Evolutionary conservation across 805 yeast genomes (phyloP).

Genomic region (Candida bentonensis): DNA sequence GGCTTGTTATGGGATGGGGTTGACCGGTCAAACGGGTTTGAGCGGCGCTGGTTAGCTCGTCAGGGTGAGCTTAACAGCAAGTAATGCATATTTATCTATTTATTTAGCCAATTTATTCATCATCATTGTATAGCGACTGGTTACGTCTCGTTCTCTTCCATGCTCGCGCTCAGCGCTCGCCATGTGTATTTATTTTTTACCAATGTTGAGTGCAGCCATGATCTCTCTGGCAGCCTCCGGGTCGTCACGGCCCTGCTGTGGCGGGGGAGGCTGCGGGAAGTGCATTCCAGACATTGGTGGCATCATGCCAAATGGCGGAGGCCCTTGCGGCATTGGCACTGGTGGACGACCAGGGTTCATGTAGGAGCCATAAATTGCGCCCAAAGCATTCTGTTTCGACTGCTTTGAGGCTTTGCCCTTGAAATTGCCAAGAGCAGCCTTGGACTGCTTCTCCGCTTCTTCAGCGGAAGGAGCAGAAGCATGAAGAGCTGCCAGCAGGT

Average conservation of each 20-base stretch:
- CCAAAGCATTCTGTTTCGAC: constrained; percentile 9
- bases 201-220: constrained; percentile 13
- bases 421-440: constrained; percentile 6
- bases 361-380: constrained; percentile 10
- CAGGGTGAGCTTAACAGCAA: constrained; percentile 12
- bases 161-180: not conserved
- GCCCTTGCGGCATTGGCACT: no score
- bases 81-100: constrained; percentile 2
- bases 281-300: constrained; percentile 2
- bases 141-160: not conserved
- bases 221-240: constrained; percentile 14
- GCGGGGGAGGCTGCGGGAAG: constrained; percentile 8
- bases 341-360: constrained; percentile 6
- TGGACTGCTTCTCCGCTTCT: constrained; percentile 6
- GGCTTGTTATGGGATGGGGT: constrained; percentile 90
- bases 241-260: constrained; percentile 1
- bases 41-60: constrained; percentile 37
- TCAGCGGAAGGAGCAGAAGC: constrained; percentile 13
- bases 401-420: constrained; percentile 8
- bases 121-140: not conserved
- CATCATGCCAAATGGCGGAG: constrained; percentile 5
- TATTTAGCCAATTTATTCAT: not conserved
- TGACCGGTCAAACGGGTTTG: constrained; percentile 82
- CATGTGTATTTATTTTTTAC: not conserved
- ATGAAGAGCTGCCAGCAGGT: not conserved